A percentile compares a stretch with the other conserved stretches of the same genome.
Conservation (phyloP, 768 basidiomycete species). For the Polyporus arcularius region DNA sequence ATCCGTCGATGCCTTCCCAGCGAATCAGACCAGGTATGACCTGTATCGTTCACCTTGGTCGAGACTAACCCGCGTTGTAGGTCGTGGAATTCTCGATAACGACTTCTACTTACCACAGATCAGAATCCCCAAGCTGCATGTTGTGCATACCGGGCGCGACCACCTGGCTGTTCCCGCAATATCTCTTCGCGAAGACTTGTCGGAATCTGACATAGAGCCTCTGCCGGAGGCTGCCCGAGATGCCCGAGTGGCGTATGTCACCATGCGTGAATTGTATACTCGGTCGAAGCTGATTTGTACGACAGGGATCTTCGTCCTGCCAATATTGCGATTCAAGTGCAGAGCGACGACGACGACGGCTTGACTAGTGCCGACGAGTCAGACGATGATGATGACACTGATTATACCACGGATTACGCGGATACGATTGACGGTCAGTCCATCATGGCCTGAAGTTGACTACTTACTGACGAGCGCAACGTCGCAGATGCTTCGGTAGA, state of each 20-base stretch:
- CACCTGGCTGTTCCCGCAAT: not conserved
- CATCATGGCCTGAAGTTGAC: not conserved
- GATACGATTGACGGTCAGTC: conserved; percentile 50
- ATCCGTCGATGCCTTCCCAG: conserved; percentile 7
- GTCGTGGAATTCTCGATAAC: conserved; percentile 40
- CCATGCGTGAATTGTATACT: not conserved
- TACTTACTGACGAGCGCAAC: not conserved
- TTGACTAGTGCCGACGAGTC: conserved; percentile 78
- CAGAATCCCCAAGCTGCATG: conserved; percentile 9
- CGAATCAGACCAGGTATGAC: conserved; percentile 24
- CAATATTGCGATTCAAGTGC: not conserved
- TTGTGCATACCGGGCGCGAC: not conserved
- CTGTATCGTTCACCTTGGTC: conserved; percentile 3
- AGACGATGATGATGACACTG: conserved; percentile 71
- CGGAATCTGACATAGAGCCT: conserved; percentile 64
- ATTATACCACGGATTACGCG: conserved; percentile 40
- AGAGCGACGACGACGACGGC: conserved; percentile 47
- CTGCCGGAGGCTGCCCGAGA: conserved; percentile 71
- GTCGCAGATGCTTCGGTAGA: conserved; percentile 1
- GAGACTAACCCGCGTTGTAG: conserved; percentile 14
- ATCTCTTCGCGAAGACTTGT: conserved; percentile 15
- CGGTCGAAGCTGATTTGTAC: not conserved
- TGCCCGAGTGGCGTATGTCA: conserved; percentile 66
- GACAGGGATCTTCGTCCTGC: conserved; percentile 4
- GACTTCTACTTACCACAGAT: conserved; percentile 52